phyloP scores from a whole-genome alignment of 345 rosid genomes.

The Physaria fendleri region DNA sequence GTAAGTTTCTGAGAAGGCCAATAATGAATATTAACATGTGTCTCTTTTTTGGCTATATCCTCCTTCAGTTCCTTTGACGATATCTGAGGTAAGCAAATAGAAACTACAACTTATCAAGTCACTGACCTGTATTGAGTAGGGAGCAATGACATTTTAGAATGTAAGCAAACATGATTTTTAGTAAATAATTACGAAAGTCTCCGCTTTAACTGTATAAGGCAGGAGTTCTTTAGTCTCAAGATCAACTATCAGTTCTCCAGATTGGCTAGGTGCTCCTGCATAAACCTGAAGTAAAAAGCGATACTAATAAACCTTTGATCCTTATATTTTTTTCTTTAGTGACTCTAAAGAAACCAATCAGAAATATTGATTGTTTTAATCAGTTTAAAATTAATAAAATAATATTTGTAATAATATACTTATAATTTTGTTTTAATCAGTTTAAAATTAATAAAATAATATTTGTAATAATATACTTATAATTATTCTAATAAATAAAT shows the following conservation, averaged over 20 bases:
- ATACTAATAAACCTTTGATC: background rate
- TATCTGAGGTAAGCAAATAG: slow-evolving; percentile 58
- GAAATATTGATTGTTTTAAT: too few relatives aligned
- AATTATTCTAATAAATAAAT: too few relatives aligned
- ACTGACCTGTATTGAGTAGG: slow-evolving; percentile 54
- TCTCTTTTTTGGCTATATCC: slow-evolving; percentile 46
- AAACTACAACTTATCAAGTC: slow-evolving; percentile 82
- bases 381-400: too few relatives aligned
- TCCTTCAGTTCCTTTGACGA: slow-evolving; percentile 57
- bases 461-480: too few relatives aligned
- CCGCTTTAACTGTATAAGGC: slow-evolving; percentile 89
- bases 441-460: too few relatives aligned
- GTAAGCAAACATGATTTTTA: background rate
- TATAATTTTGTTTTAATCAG: too few relatives aligned
- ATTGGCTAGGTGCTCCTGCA: slow-evolving; percentile 77
- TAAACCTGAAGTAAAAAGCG: slow-evolving; percentile 45
- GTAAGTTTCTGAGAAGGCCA: background rate
- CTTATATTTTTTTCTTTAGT: background rate
- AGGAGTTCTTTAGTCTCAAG: slow-evolving; percentile 63
- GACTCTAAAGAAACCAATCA: too few relatives aligned
- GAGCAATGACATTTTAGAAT: background rate
- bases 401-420: too few relatives aligned
- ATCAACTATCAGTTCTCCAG: slow-evolving; percentile 80
- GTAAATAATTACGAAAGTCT: slow-evolving; percentile 63
- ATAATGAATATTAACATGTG: slow-evolving; percentile 41